These are phyloP conservation scores for Chaetomiaceae sp. DNA, from an alignment of 2,329 filamentous ascomycete species.

Conservation along the genomic window DNA sequence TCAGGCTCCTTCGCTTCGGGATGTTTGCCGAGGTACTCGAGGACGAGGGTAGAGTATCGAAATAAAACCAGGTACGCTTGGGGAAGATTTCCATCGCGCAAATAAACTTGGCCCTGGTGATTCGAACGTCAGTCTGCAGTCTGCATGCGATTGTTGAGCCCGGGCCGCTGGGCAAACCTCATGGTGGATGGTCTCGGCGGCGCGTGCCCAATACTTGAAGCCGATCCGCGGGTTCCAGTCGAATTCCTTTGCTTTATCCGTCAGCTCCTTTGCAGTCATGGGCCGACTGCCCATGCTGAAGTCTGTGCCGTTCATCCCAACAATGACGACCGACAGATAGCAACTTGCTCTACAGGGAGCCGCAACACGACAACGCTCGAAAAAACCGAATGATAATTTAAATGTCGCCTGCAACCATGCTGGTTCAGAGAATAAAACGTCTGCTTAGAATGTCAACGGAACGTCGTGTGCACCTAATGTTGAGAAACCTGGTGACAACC, in stretches of 20 bases:
- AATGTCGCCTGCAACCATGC: neutral
- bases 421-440: neutral
- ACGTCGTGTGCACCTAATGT: neutral
- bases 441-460: neutral
- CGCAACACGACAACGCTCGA: neutral
- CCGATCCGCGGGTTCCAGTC: constrained; percentile 74
- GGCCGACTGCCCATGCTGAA: constrained; percentile 42
- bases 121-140: constrained; percentile 24
- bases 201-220: constrained; percentile 76
- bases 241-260: constrained; percentile 70
- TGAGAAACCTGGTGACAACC: neutral
- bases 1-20: constrained; percentile 67
- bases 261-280: constrained; percentile 71
- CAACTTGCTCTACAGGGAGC: neutral
- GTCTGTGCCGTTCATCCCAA: constrained; percentile 10
- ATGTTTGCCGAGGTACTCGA: constrained; percentile 70
- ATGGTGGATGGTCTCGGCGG: constrained; percentile 72
- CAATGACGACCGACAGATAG: neutral
- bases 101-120: constrained; percentile 72
- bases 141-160: neutral
- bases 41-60: constrained; percentile 78
- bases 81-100: constrained; percentile 78
- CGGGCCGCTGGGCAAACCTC: constrained; percentile 54
- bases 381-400: neutral
- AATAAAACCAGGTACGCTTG: constrained; percentile 90